Evolutionary conservation across 2,329 filamentous ascomycete species (phyloP).

Genomic region (Xylariaceae sp.): DNA sequence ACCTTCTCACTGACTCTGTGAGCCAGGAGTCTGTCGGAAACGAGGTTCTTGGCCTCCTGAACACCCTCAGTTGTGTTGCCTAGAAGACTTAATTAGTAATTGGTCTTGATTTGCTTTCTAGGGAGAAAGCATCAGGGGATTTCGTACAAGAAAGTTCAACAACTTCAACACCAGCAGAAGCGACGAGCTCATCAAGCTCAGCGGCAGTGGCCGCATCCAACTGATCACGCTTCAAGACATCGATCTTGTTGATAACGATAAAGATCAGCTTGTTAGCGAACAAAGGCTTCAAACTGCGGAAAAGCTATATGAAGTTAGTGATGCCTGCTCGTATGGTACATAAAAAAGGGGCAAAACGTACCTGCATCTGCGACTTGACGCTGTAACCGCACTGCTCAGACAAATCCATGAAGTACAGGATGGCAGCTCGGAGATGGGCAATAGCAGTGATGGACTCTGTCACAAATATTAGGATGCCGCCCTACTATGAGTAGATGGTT

Average conservation of each 20-base stretch:
- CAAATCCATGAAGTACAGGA: conserved; percentile 97
- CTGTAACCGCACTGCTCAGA: conserved; percentile 67
- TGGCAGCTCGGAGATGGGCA: conserved; percentile 89
- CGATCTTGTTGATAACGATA: conserved; percentile 97
- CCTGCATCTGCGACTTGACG: conserved; percentile 80
- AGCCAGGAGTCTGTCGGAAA: conserved; percentile 86
- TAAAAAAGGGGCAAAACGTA: background rate
- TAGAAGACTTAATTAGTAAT: conserved; percentile 5
- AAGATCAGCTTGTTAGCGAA: conserved; percentile 98
- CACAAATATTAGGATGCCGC: conserved; percentile 1
- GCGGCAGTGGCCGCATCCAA: conserved; percentile 72
- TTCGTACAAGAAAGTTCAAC: conserved; percentile 74
- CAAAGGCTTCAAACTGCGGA: conserved; percentile 92
- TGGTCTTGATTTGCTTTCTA: background rate
- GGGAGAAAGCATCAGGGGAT: background rate
- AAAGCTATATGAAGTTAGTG: conserved; percentile 47
- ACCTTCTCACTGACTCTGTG: conserved; percentile 94
- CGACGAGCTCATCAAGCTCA: conserved; percentile 72
- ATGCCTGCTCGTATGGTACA: background rate
- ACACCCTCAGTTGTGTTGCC: conserved; percentile 85
- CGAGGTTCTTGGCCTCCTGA: conserved; percentile 89
- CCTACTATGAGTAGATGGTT: background rate
- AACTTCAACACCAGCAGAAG: conserved; percentile 85
- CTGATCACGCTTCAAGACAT: conserved; percentile 82
- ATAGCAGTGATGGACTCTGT: conserved; percentile 85